A percentile compares a stretch with the other conserved stretches of the same genome.
These are phyloP conservation scores for Lactifluus pinguis DNA, from an alignment of 768 basidiomycete species.

Conservation along the genomic window DNA sequence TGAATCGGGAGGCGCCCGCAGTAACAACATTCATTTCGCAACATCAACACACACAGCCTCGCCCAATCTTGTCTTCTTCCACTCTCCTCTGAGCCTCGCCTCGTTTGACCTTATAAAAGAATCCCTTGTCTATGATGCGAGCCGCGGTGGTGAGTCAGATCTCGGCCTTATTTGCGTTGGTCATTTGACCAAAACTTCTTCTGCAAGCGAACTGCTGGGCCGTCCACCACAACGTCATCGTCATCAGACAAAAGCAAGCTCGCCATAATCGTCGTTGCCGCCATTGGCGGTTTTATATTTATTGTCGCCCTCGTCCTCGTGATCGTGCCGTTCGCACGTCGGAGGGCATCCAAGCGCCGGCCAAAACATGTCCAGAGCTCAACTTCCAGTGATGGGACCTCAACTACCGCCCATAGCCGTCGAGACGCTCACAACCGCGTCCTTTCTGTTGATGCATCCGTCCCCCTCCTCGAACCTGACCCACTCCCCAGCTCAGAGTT, in stretches of 20 bases:
- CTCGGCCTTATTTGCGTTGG: not conserved
- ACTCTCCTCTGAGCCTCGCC: not conserved
- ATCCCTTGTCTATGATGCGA: conserved; percentile 1
- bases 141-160: not conserved
- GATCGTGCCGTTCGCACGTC: conserved; percentile 12
- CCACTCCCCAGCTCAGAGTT: not conserved
- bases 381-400: not conserved
- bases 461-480: conserved; percentile 16
- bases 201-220: not conserved
- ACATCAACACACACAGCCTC: not conserved
- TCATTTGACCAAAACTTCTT: conserved; percentile 12
- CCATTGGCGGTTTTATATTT: conserved; percentile 14
- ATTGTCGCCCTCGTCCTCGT: conserved; percentile 11
- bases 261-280: conserved; percentile 12
- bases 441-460: conserved; percentile 15
- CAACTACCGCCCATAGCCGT: not conserved
- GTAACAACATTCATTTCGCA: not conserved
- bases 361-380: not conserved
- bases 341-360: conserved; percentile 4
- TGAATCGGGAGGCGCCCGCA: not conserved
- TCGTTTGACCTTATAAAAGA: not conserved
- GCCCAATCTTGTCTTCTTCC: not conserved
- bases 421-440: conserved; percentile 9
- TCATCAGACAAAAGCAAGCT: conserved; percentile 7
- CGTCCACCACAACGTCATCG: not conserved